Base-by-base conservation (phyloP, 2,329 filamentous ascomycete species). In the Eutypa lata region DNA sequence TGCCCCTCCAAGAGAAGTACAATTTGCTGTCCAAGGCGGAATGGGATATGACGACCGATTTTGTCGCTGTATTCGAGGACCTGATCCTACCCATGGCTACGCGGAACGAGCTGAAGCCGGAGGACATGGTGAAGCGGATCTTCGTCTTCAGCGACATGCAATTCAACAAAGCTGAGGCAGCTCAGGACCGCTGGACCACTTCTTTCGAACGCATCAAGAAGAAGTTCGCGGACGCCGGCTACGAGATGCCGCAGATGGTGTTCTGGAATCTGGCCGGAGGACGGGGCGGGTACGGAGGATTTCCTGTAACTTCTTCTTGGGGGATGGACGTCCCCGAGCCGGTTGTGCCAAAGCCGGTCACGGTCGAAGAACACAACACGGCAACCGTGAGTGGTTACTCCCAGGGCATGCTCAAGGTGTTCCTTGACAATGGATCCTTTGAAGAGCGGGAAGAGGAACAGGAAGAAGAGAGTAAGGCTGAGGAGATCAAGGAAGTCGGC, bases 141-240 rank as follows among this genome's bases (percentile, higher is more conserved):
- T 84, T 86, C 59, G 76, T 85, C 33, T 84, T 85, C 59, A 78
- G 71, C 44, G 81, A 84, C 61, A 84, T 85, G 82, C 80, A 84
- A 44, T 85, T 86, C 61, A 65, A 85, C 56, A 0, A 53, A 0
- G 74, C 74, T 1, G 50, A 55, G 33, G 48, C 2, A 40, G 26
- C 24, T 11, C n/a, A 11, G 16, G 14, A 16, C 4, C 35, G 47
- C 13, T 80, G 76, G 75, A 65, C 61, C 3, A 76, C 74, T 0
- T 78, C 76, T 2, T 81, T 75, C 60, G 74, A 81, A 58, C 71
- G 76, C 4, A 75, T 86, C 62, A 68, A 76, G 61, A 54, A 54
- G 19, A 64, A 67, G 40, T 85, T 72, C 63, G 61, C 67, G 11
- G 64, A 71, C 0, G 74, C 75, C 2, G 81, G 82, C 0, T 85